Evolutionary conservation across 768 basidiomycete genomes (phyloP).

Genomic region (Podaxis carcinomalis): DNA sequence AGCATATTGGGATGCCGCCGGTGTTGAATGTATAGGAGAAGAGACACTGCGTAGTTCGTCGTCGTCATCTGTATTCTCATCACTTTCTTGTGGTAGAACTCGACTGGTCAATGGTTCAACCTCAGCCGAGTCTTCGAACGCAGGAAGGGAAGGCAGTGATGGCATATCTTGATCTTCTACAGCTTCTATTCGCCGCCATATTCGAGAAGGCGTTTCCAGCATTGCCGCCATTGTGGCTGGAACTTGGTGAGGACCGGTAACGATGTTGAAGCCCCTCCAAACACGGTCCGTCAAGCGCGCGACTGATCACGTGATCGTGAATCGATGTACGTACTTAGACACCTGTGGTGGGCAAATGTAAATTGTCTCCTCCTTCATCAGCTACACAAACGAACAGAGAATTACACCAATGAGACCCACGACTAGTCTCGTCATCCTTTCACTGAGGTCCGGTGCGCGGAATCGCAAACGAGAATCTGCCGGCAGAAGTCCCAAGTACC

Average conservation of each 20-base stretch:
- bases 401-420: too few relatives aligned
- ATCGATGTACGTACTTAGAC: background rate
- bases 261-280: background rate
- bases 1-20: constrained; percentile 44
- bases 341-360: too few relatives aligned
- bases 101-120: constrained; percentile 24
- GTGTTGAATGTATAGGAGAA: constrained; percentile 66
- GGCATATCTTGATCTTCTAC: constrained; percentile 75
- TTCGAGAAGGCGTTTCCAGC: constrained; percentile 79
- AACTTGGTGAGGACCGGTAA: background rate
- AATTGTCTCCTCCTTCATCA: too few relatives aligned
- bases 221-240: constrained; percentile 38
- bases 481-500: too few relatives aligned
- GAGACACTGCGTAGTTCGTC: constrained; percentile 37
- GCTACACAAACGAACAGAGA: too few relatives aligned
- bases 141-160: constrained; percentile 74
- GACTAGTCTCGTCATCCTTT: too few relatives aligned
- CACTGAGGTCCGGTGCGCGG: too few relatives aligned
- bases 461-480: too few relatives aligned
- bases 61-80: constrained; percentile 29
- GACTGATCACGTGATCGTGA: constrained; percentile 1
- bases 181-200: constrained; percentile 80
- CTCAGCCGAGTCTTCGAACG: constrained; percentile 59
- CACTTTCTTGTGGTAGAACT: constrained; percentile 24
- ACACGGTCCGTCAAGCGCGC: background rate